Conservation (phyloP, 305 asterid species). For the Fraxinus paxiana region DNA sequence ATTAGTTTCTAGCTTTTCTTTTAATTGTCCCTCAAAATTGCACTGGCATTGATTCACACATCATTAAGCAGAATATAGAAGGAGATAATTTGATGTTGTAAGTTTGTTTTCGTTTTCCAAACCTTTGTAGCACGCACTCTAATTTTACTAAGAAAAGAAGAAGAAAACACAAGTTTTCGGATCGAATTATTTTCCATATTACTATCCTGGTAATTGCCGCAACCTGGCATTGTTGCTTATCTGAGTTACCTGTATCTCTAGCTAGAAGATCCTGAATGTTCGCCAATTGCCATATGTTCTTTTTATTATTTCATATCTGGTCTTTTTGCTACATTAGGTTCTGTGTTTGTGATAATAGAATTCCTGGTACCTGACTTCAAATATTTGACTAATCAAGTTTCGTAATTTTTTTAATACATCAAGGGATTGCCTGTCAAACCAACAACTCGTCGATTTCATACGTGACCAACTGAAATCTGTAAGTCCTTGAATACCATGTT, state of each 20-base stretch:
- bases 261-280: background rate
- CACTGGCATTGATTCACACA: background rate
- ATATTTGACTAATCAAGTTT: background rate
- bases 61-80: background rate
- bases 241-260: background rate
- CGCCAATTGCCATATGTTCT: background rate
- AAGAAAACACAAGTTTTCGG: background rate
- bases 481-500: constrained; percentile 25
- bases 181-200: background rate
- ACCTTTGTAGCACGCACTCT: background rate
- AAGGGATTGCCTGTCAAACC: constrained; percentile 99
- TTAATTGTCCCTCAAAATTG: background rate
- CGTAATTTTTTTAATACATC: constrained; percentile 10
- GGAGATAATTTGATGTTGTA: background rate
- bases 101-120: background rate
- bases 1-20: background rate
- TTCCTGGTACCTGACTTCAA: background rate
- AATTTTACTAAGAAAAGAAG: background rate
- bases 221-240: background rate
- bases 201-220: background rate
- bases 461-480: constrained; percentile 79
- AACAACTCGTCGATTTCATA: constrained; percentile 85
- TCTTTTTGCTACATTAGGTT: background rate
- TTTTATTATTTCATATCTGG: background rate
- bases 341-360: background rate